Conservation (phyloP, 2,329 filamentous ascomycete genomes). For the Cercospora sp. region DNA sequence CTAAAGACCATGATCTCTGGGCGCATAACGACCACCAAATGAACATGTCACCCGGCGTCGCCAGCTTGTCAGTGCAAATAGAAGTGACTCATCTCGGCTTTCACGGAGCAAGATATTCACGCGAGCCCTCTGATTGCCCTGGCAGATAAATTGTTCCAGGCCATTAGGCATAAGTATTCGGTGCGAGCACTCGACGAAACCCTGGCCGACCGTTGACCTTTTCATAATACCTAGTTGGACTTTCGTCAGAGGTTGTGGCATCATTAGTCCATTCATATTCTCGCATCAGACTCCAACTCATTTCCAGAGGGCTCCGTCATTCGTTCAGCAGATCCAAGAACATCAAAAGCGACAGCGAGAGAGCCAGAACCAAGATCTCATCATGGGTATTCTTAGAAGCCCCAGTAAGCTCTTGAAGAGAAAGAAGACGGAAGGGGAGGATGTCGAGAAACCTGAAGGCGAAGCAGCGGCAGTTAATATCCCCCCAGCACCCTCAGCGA, state of each 20-base stretch:
- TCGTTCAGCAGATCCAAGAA: slow-evolving; percentile 9
- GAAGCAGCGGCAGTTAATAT: slow-evolving; percentile 2
- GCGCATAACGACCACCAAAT: not conserved
- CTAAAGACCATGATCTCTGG: not conserved
- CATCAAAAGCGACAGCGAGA: not conserved
- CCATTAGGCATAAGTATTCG: slow-evolving; percentile 6
- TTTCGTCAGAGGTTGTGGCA: not conserved
- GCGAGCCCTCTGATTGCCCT: not conserved
- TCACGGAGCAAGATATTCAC: not conserved
- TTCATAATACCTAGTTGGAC: not conserved
- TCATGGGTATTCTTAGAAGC: slow-evolving; percentile 14
- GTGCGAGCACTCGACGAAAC: not conserved
- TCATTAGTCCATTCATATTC: slow-evolving; percentile 3
- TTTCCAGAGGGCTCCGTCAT: not conserved
- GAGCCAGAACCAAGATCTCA: not conserved
- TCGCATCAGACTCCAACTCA: not conserved
- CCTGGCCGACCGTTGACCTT: not conserved
- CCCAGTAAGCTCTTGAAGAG: slow-evolving; percentile 11
- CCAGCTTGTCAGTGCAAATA: not conserved
- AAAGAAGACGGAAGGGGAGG: slow-evolving; percentile 1
- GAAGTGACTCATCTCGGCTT: slow-evolving; percentile 13
- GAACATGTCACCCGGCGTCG: not conserved
- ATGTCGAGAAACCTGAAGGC: slow-evolving; percentile 3
- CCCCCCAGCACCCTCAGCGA: slow-evolving; percentile 21
- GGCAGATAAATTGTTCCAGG: slow-evolving; percentile 4